A percentile compares a stretch with the other conserved stretches of the same genome.
phyloP scores from a whole-genome alignment of 2,329 filamentous ascomycete species.

The Clarireedia hainanense region DNA sequence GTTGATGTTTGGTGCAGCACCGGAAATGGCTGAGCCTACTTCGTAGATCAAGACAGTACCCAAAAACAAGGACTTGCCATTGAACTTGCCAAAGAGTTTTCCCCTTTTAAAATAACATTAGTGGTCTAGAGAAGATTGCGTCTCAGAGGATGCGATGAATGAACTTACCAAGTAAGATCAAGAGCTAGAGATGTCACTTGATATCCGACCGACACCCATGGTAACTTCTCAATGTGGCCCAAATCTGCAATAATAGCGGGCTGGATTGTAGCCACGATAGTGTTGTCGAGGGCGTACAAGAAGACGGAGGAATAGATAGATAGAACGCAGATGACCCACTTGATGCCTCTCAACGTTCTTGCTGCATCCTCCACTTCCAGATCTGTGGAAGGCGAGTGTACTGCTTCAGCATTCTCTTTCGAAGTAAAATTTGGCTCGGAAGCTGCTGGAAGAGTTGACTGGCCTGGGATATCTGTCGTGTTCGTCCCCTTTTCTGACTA shows the following conservation, averaged over 20 bases:
- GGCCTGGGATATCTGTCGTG: neutral
- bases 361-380: neutral
- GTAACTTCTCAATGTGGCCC: conserved; percentile 29
- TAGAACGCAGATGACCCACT: neutral
- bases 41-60: conserved; percentile 14
- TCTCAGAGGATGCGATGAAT: conserved; percentile 16
- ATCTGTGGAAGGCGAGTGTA: too few relatives aligned
- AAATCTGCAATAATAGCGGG: conserved; percentile 32
- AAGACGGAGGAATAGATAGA: neutral
- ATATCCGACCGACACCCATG: conserved; percentile 32
- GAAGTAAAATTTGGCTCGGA: neutral
- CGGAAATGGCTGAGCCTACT: conserved; percentile 25
- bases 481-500: neutral
- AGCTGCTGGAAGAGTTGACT: neutral
- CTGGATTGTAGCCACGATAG: conserved; percentile 33
- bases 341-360: neutral
- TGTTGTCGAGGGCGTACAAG: neutral
- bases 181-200: neutral
- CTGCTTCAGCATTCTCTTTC: neutral
- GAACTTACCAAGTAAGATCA: conserved; percentile 28
- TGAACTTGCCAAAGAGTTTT: conserved; percentile 18
- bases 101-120: conserved; percentile 3
- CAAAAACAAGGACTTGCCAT: conserved; percentile 19
- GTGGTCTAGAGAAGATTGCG: neutral
- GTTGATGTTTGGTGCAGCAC: conserved; percentile 24